Evolutionary conservation across 2,329 filamentous ascomycete species (phyloP), one percentile per base, ranked within the genome.

Genomic region (Aspergillus sp.): DNA sequence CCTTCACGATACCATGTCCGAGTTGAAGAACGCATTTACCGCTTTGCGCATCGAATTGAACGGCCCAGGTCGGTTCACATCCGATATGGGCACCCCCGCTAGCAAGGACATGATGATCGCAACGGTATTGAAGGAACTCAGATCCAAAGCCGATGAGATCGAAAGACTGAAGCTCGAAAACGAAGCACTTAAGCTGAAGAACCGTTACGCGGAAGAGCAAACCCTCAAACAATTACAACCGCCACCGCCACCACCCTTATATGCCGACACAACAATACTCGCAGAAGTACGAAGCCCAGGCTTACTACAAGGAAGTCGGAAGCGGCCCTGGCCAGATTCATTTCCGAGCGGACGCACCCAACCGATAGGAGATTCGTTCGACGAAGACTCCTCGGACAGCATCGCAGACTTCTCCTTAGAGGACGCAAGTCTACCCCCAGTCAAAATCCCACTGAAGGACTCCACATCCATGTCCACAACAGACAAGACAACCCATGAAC

Each of bases 1-100:
- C 45, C 66, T 77, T 4, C 73, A 77, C 38, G 75, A 77, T 59
- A 76, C 74, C 10, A 78, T 78, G 75, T 67, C 69, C 30, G 76
- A 77, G 59, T 59, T 78, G 28, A 77, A 77, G 60, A 64, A 73
- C 49, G 72, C 74, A n/a, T 77, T 78, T 49, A 76, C 70, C 4
- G 65, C 74, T 2, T 67, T 78, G 50, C 72, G 74, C 17, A 72
- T 77, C 15, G 75, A 78, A 54, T 51, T 78, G 19, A 75, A 77
- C 38, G 69, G 67, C 4, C 70, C 74, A 0, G 69, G 59, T 5
- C 65, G 67, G 2, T 63, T 67, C 23, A 23, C 61, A 0, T 60
- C 63, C n/a, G 72, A 74, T 5, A 52, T 60, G 5, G 65, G 65
- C 13, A 56, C 57, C 7, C 53, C 61, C 2, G 57, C 67, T 10